Conservation (phyloP, 164 flowering plant genomes). For the Cinnamomum micranthum region DNA sequence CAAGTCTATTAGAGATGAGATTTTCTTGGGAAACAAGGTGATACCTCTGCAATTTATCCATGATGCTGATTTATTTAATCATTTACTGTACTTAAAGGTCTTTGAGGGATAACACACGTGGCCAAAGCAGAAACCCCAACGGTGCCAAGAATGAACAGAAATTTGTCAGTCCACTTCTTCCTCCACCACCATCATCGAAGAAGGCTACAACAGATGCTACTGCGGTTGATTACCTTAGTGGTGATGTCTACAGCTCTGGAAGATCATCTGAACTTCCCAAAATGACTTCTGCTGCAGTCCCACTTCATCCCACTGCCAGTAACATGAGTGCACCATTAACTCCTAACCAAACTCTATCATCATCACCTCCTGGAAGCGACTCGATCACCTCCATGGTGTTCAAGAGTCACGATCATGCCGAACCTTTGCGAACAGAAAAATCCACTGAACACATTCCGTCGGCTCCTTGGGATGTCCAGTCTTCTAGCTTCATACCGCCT, state of each 20-base stretch:
- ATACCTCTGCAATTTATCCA: neutral
- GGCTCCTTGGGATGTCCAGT: constrained; percentile 50
- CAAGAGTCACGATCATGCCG: constrained; percentile 29
- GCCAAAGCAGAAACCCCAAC: constrained; percentile 37
- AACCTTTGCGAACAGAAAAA: constrained; percentile 33
- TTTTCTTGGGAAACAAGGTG: too few relatives aligned
- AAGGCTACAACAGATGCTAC: constrained; percentile 34
- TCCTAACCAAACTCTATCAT: neutral
- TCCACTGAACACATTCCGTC: constrained; percentile 45
- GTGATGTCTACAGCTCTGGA: constrained; percentile 55
- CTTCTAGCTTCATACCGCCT: constrained; percentile 54
- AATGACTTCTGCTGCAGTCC: constrained; percentile 18
- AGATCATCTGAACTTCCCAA: constrained; percentile 27
- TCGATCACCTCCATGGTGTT: constrained; percentile 33
- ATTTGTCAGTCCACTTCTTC: constrained; percentile 52
- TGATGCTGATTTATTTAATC: neutral
- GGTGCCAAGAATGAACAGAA: constrained; percentile 26
- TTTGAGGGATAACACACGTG: constrained; percentile 46
- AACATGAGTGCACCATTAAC: constrained; percentile 8
- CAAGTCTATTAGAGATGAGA: too few relatives aligned
- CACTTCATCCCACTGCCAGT: constrained; percentile 24
- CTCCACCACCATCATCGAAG: constrained; percentile 79
- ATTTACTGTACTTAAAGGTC: constrained; percentile 41
- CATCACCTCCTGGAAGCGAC: constrained; percentile 16
- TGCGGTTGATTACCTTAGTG: constrained; percentile 79